Percentiles rank a stretch among this genome's conserved stretches.
phyloP scores from a whole-genome alignment of 2,329 filamentous ascomycete species.

The Pyricularia pennisetigena region DNA sequence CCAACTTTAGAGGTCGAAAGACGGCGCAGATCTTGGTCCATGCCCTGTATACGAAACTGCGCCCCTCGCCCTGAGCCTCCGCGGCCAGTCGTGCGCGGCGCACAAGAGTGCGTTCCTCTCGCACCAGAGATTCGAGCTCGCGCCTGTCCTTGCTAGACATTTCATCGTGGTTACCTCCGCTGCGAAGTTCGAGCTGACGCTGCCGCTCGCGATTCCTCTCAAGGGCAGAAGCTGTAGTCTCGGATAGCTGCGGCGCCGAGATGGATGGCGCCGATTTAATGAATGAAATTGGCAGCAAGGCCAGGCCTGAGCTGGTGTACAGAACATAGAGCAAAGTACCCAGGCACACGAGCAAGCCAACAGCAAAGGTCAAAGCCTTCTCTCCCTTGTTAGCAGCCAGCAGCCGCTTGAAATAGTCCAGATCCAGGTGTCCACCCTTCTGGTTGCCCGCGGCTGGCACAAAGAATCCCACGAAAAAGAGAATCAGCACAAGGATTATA shows the following conservation, averaged over 20 bases:
- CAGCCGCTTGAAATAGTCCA: slow-evolving; percentile 86
- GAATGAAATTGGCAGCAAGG: slow-evolving; percentile 77
- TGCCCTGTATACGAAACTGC: slow-evolving; percentile 57
- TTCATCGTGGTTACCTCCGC: slow-evolving; percentile 61
- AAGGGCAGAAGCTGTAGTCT: slow-evolving; percentile 69
- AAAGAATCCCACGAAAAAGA: slow-evolving; percentile 93
- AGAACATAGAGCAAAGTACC: slow-evolving; percentile 79
- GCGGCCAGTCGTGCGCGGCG: slow-evolving; percentile 80
- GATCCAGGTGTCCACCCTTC: slow-evolving; percentile 52
- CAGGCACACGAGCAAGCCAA: slow-evolving; percentile 80
- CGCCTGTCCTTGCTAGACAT: slow-evolving; percentile 79
- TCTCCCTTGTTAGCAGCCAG: slow-evolving; percentile 83
- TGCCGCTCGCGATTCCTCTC: slow-evolving; percentile 87
- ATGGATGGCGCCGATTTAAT: slow-evolving; percentile 87
- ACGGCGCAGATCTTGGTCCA: slow-evolving; percentile 78
- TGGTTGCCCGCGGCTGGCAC: slow-evolving; percentile 67
- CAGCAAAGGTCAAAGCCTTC: slow-evolving; percentile 79
- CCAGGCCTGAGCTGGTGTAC: slow-evolving; percentile 83
- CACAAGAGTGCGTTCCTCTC: slow-evolving; percentile 87
- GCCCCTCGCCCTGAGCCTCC: slow-evolving; percentile 71
- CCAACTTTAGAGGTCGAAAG: slow-evolving; percentile 78
- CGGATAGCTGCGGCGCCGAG: slow-evolving; percentile 69
- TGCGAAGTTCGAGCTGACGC: slow-evolving; percentile 80
- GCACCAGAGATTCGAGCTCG: slow-evolving; percentile 75
- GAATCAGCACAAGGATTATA: slow-evolving; percentile 63